A percentile compares a stretch with the other conserved stretches of the same genome.
Evolutionary conservation across 2,329 filamentous ascomycete species (phyloP).

Genomic region (Thelonectria blattea): DNA sequence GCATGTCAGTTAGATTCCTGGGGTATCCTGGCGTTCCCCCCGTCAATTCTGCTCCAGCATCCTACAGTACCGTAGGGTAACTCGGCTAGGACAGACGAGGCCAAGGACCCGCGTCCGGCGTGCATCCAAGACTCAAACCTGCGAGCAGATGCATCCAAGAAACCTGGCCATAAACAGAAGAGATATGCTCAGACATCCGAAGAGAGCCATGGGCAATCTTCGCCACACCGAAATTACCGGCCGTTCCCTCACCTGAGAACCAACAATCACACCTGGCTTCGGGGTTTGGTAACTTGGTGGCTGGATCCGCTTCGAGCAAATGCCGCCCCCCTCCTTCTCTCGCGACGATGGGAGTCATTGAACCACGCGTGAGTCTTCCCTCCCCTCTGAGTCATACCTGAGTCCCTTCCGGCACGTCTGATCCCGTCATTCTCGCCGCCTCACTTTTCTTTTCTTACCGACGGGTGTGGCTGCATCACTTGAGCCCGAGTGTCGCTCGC

Average conservation of each 20-base stretch:
- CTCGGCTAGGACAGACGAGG: neutral
- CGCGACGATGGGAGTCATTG: neutral
- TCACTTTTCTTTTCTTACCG: neutral
- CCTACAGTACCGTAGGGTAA: neutral
- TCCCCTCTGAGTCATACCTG: neutral
- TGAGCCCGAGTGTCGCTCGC: neutral
- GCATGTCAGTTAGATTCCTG: too few species aligned
- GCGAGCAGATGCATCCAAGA: neutral
- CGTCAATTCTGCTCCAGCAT: neutral
- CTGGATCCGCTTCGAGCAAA: neutral
- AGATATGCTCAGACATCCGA: neutral
- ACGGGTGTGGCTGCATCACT: neutral
- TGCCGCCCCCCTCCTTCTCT: neutral
- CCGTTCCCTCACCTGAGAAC: neutral
- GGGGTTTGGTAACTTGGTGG: neutral
- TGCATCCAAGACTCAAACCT: neutral
- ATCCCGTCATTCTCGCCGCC: neutral
- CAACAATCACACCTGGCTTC: neutral
- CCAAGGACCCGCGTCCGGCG: too few species aligned
- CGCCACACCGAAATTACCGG: too few species aligned
- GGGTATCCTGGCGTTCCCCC: too few species aligned
- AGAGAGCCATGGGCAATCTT: neutral
- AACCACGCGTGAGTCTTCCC: neutral
- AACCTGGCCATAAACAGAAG: neutral
- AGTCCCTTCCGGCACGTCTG: neutral